Percentiles rank a stretch among this genome's conserved stretches.
Evolutionary conservation across 2,329 filamentous ascomycete species (phyloP).

Genomic region (Phyllosticta paracitricarpa): DNA sequence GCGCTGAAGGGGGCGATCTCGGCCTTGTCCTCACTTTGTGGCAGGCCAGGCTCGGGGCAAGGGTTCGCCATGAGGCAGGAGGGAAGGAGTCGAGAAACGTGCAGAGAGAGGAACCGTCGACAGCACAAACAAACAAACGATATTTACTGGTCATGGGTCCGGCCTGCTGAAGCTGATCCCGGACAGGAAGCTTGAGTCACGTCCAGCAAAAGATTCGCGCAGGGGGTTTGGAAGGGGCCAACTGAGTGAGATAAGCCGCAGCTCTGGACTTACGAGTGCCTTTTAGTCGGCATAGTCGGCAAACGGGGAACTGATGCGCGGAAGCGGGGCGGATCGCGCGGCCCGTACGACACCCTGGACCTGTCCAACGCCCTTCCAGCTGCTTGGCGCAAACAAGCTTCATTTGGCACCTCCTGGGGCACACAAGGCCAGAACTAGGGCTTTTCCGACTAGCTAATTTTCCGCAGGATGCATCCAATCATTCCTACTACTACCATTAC

Average conservation of each 20-base stretch:
- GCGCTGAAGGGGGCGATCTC: neutral
- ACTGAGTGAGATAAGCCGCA: neutral
- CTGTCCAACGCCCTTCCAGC: neutral
- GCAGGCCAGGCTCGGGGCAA: neutral
- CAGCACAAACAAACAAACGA: neutral
- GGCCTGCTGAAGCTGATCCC: neutral
- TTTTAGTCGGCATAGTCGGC: neutral
- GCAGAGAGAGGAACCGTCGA: neutral
- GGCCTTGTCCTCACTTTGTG: neutral
- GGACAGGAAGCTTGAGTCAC: neutral
- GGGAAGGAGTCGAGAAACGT: neutral
- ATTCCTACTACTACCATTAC: neutral
- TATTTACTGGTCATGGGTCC: neutral
- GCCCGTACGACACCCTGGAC: neutral
- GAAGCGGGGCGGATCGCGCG: neutral
- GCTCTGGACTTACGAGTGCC: neutral
- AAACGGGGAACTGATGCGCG: neutral
- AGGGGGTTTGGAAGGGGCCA: neutral
- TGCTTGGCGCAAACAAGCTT: neutral
- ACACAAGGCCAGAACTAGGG: neutral
- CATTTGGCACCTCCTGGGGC: neutral
- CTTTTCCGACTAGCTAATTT: neutral
- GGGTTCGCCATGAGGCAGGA: neutral
- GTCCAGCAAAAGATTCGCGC: neutral
- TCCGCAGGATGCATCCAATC: neutral